Evolutionary conservation across 1,284 basidiomycete genomes (phyloP).

Genomic region (Testicularia cyperi): DNA sequence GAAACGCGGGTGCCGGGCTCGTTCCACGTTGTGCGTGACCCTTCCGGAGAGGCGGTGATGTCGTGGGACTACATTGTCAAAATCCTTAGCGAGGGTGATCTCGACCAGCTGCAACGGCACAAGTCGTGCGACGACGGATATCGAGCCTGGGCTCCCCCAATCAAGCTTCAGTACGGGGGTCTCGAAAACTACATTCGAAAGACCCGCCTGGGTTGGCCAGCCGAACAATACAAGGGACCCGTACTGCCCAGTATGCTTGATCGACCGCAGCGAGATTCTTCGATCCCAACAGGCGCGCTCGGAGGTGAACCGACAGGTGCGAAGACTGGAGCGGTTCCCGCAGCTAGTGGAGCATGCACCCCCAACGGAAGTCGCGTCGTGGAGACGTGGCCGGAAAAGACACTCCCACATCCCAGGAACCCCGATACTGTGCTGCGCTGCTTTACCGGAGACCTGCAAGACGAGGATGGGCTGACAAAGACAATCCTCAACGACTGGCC

Average conservation of each 20-base stretch:
- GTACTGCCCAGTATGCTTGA: constrained; percentile 24
- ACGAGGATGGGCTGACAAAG: constrained; percentile 17
- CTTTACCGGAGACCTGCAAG: constrained; percentile 19
- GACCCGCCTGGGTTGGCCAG: constrained; percentile 37
- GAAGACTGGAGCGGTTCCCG: neutral
- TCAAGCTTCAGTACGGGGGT: constrained; percentile 21
- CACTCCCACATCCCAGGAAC: constrained; percentile 7
- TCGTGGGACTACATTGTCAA: constrained; percentile 20
- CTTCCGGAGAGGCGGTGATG: constrained; percentile 6
- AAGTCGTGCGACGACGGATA: constrained; percentile 36
- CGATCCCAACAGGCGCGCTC: no score
- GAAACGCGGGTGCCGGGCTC: constrained; percentile 7
- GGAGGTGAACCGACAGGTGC: no score
- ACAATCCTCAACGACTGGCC: constrained; percentile 51
- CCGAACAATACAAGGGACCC: constrained; percentile 1
- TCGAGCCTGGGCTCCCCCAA: constrained; percentile 24
- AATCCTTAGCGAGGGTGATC: constrained; percentile 31
- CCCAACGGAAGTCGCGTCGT: constrained; percentile 14
- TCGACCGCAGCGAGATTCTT: constrained; percentile 10
- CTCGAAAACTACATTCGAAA: constrained; percentile 46
- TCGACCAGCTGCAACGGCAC: constrained; percentile 44
- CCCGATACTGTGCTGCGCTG: constrained; percentile 2
- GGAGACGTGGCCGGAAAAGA: constrained; percentile 31
- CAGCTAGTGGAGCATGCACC: constrained; percentile 2
- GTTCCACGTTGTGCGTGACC: neutral